These are phyloP conservation scores for Dryadomyces quercivorus DNA, from an alignment of 2,329 filamentous ascomycete species.

Conservation along the genomic window DNA sequence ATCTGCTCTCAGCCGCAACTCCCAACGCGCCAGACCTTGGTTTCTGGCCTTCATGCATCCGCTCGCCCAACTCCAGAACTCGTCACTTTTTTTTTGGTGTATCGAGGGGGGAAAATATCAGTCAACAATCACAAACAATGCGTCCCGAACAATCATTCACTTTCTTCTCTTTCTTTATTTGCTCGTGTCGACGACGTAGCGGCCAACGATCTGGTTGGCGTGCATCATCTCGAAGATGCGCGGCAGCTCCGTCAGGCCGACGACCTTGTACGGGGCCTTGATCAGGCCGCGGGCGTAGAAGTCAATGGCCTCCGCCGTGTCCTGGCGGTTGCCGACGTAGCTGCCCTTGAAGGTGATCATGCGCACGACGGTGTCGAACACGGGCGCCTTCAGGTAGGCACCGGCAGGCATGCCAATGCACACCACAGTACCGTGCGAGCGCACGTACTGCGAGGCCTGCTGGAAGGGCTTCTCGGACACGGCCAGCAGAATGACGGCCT, in stretches of 20 bases:
- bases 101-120: too few relatives aligned
- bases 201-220: constrained; percentile 59
- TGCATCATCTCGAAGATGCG: constrained; percentile 69
- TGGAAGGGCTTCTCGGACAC: constrained; percentile 89
- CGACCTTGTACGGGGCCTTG: constrained; percentile 75
- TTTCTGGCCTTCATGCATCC: neutral
- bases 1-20: neutral
- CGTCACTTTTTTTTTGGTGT: constrained; percentile 39
- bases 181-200: constrained; percentile 67
- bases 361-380: constrained; percentile 77
- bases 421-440: constrained; percentile 68
- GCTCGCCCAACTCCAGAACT: neutral
- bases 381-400: constrained; percentile 69
- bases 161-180: constrained; percentile 14
- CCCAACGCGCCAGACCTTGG: neutral
- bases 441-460: constrained; percentile 81
- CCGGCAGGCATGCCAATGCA: constrained; percentile 80
- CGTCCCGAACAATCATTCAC: too few relatives aligned
- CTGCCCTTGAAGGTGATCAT: constrained; percentile 90
- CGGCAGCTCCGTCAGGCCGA: constrained; percentile 68
- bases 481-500: constrained; percentile 78
- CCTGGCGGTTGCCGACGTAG: constrained; percentile 87
- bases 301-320: constrained; percentile 79
- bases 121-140: too few relatives aligned
- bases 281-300: constrained; percentile 79